phyloP scores from a whole-genome alignment of 1,139 yeast species.

The Arxiozyma slooffiae region DNA sequence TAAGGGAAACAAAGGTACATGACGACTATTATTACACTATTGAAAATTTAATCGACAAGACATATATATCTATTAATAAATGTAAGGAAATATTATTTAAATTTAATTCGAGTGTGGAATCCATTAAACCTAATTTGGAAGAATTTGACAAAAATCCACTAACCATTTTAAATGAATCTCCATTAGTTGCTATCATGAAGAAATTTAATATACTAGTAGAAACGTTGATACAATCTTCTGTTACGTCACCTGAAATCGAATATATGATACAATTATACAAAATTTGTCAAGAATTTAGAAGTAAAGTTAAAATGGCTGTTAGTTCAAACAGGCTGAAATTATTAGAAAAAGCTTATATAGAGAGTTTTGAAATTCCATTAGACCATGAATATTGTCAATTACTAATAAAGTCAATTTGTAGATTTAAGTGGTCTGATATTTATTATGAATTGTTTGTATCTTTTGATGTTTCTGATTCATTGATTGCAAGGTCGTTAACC shows the following conservation, averaged over 20 bases:
- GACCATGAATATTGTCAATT: slow-evolving; percentile 4
- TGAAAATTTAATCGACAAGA: background rate
- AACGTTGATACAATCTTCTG: slow-evolving; percentile 7
- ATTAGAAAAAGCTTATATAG: slow-evolving; percentile 3
- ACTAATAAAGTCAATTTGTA: slow-evolving; percentile 10
- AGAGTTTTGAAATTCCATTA: slow-evolving; percentile 8
- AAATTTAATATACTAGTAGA: slow-evolving; percentile 6
- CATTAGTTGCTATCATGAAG: background rate
- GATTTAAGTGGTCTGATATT: slow-evolving; percentile 15
- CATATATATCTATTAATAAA: background rate
- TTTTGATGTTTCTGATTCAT: slow-evolving; percentile 34
- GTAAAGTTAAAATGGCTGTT: background rate
- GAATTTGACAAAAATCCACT: slow-evolving; percentile 2
- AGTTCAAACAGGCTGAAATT: slow-evolving; percentile 1
- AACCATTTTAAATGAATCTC: background rate
- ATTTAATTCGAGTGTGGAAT: background rate
- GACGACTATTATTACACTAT: slow-evolving; percentile 1
- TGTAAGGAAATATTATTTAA: background rate
- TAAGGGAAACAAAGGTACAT: background rate
- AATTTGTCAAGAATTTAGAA: background rate
- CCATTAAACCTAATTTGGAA: background rate
- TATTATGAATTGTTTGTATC: slow-evolving; percentile 11
- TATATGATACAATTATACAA: slow-evolving; percentile 1
- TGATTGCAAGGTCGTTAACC: slow-evolving; percentile 30
- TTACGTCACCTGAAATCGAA: slow-evolving; percentile 14